Base-by-base conservation (phyloP, 768 basidiomycete species). In the Exidia glandulosa region DNA sequence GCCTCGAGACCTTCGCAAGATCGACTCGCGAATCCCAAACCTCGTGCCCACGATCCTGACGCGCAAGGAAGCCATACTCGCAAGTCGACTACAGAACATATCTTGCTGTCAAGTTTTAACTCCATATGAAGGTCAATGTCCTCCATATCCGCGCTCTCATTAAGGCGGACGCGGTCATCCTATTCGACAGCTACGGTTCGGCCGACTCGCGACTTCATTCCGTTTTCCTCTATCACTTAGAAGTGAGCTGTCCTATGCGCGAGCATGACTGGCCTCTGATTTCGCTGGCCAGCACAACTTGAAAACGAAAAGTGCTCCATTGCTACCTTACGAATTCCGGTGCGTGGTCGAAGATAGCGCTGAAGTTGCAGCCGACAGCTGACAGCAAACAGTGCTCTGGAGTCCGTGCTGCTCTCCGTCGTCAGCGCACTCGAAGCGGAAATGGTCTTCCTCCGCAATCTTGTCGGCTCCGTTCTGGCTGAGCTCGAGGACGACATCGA, bases 401-500 rank as follows among this genome's bases (percentile, higher is more conserved):
- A 98, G 66, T 94, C 94, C 1, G 86, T 96, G 60, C 77, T 98
- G 47, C 81, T 95, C 45, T 95, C 93, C 41, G 91, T 95, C 10
- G 75, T 94, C 60, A 90, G 88, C 64, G 94, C 95, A 3, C 77
- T 98, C 27, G 95, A 97, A 74, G 92, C 93, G 32, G 95, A 98
- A 74, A 89, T 97, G 88, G 87, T 87, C 14, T 94, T 94, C 68
- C 90, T 93, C 57, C 85, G 94, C 33, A 87, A 88, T 63, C 83
- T 96, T 36, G 89, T 97, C 57, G 89, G 90, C 57, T 88, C 91
- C 3, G 77, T 98, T 10, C 77, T 98, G 32, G 90, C 90, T 19
- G 94, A 95, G 71, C 80, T 98, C 57, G 95, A 98, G 68, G 91
- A 93, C 61, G 88, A 94, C 67, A 96, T 97, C 66, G 91, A 95